Conservation (phyloP, 768 basidiomycete species). For the Auricularia cornea region DNA sequence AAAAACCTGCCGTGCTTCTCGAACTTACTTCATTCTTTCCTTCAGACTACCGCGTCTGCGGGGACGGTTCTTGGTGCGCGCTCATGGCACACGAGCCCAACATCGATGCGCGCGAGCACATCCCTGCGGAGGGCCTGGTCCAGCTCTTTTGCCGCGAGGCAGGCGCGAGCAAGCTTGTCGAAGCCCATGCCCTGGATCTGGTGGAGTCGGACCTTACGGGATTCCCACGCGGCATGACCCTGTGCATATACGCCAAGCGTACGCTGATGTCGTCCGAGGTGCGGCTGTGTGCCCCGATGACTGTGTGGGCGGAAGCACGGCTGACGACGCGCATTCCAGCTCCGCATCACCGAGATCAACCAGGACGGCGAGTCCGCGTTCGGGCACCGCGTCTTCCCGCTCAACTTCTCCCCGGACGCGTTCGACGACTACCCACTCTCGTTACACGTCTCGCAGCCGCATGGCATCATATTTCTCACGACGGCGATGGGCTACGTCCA, state of each 20-base stretch:
- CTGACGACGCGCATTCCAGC: not conserved
- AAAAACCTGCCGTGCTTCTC: no score
- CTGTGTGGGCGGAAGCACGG: not conserved
- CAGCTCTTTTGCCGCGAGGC: not conserved
- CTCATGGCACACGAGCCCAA: not conserved
- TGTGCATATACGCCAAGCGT: not conserved
- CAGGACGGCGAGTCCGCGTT: not conserved
- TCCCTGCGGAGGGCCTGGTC: not conserved
- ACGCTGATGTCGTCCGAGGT: not conserved
- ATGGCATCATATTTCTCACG: not conserved
- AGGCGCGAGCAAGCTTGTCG: not conserved
- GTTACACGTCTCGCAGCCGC: not conserved
- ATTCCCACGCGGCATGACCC: not conserved
- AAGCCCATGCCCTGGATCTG: not conserved
- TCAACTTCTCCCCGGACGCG: not conserved
- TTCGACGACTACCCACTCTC: not conserved
- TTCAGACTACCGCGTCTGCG: not conserved
- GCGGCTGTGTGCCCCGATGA: not conserved
- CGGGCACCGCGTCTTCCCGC: not conserved
- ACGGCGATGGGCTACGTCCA: not conserved
- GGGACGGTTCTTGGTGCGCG: not conserved
- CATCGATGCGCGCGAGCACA: not conserved
- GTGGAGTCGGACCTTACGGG: not conserved
- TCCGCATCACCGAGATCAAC: not conserved
- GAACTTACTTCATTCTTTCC: no score